Base-by-base conservation (phyloP, 2,329 filamentous ascomycete species). In the Ramichloridium luteum region DNA sequence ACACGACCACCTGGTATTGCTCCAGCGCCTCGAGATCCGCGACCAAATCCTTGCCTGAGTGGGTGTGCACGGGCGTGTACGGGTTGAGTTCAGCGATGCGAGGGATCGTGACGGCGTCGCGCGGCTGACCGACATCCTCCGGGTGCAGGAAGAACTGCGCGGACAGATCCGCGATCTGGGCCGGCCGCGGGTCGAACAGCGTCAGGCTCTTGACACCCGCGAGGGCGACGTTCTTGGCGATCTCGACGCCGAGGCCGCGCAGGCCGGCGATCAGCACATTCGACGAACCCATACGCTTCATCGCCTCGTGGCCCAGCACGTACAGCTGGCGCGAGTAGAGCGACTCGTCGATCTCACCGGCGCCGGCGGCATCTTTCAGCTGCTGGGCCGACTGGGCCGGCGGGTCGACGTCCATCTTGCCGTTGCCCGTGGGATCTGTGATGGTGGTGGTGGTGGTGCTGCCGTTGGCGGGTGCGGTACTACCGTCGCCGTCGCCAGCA, bases 271-370 rank as follows among this genome's bases (percentile, higher is more conserved):
- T 70, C 32, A 98, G 80, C 38, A 98, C 74, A 54, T 96, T 92
- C 34, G 90, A 96, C 40, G 85, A 82, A 52, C 86, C 75, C 90
- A 98, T 98, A 52, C 90, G 85, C 70, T 93, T 96, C 90, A 98
- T 98, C 45, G 90, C 75, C 58, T 80, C 75, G 53, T 80, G 75
- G 34, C 90, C 75, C 34, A 80, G 70, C 34, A 80, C 75, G 49
- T 80, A 80, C 31, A 78, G 68, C 60, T 78, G 73, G 45, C 73
- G 62, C 54, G 72, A 77, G 61, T 78, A 78, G 34, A 78, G 59
- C 25, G 72, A 75, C 57, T 78, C 73, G 47, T 78, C 73, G 46
- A 78, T 78, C 46, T 77, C 73, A 45, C 70, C 71, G 47, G 70
- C 64, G 34, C 47, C 50, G 28, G 12, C 26, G 37, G 53, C 54